These are phyloP conservation scores for Obba rivulosa DNA, from an alignment of 768 basidiomycete species.

Conservation along the genomic window DNA sequence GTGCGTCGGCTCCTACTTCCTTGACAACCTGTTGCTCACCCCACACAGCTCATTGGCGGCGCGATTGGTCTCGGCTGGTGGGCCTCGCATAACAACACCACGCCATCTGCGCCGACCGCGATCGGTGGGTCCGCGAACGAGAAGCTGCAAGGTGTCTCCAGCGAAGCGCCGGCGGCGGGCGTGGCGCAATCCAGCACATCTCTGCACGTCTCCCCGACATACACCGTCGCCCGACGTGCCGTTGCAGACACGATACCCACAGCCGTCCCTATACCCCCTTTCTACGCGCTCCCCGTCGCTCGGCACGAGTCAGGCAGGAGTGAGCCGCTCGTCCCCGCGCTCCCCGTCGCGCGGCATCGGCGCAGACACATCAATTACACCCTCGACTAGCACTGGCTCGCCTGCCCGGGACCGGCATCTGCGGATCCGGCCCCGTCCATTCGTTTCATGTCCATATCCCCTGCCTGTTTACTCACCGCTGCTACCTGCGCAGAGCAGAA, in stretches of 20 bases:
- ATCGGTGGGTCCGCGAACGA: slow-evolving; percentile 50
- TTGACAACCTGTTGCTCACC: background rate
- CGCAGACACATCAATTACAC: slow-evolving; percentile 14
- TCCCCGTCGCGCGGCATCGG: slow-evolving; percentile 8
- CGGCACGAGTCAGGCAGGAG: slow-evolving; percentile 5
- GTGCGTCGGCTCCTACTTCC: slow-evolving; percentile 27
- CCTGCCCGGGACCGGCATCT: too few species aligned
- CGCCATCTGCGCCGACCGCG: slow-evolving; percentile 48
- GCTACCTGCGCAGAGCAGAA: too few species aligned
- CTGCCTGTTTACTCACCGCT: background rate
- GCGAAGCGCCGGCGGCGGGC: slow-evolving; percentile 13
- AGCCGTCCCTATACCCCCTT: slow-evolving; percentile 11
- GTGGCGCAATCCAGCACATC: slow-evolving; percentile 19
- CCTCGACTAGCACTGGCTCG: slow-evolving; percentile 7
- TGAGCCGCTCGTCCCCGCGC: background rate
- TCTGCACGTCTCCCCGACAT: slow-evolving; percentile 54
- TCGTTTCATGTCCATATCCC: too few species aligned
- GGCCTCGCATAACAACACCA: slow-evolving; percentile 43
- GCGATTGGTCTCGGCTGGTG: slow-evolving; percentile 60
- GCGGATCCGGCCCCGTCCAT: too few species aligned
- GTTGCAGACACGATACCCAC: slow-evolving; percentile 14
- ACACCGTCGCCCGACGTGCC: slow-evolving; percentile 45
- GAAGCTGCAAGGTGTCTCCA: slow-evolving; percentile 10
- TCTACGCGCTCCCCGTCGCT: slow-evolving; percentile 6
- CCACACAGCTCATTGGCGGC: slow-evolving; percentile 40